Conservation (phyloP, 140 eudicot species). For the Eryngium alpinum region DNA sequence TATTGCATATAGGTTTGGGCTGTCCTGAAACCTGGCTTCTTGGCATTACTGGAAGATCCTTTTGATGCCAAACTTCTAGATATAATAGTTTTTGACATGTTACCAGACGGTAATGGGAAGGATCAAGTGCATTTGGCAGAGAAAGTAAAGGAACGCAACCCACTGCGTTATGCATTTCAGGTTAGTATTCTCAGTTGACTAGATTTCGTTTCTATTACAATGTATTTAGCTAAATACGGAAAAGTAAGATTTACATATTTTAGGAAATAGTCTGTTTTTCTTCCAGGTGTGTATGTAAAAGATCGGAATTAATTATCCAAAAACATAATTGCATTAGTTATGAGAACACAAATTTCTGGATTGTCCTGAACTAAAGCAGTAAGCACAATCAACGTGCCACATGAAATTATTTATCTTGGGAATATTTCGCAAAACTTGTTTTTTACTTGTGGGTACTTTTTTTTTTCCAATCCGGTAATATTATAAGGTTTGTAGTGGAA, state of each 20-base stretch:
- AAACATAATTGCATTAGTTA: background rate
- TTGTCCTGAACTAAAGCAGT: background rate
- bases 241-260: background rate
- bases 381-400: background rate
- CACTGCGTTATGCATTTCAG: constrained; percentile 81
- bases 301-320: too few relatives aligned
- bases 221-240: background rate
- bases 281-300: background rate
- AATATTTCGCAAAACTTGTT: background rate
- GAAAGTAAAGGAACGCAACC: constrained; percentile 68
- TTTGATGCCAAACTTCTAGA: constrained; percentile 60
- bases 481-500: constrained; percentile 69
- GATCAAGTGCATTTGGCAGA: constrained; percentile 50
- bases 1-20: constrained; percentile 81
- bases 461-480: background rate
- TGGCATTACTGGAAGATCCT: constrained; percentile 82
- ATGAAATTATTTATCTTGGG: too few relatives aligned
- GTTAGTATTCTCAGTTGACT: constrained; percentile 29
- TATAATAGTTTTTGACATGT: constrained; percentile 72
- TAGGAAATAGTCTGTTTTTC: background rate
- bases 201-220: background rate
- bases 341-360: background rate
- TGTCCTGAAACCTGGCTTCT: constrained; percentile 87
- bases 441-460: background rate
- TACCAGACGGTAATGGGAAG: constrained; percentile 47